Conservation (phyloP, 768 basidiomycete species). For the Hericium alpestre region DNA sequence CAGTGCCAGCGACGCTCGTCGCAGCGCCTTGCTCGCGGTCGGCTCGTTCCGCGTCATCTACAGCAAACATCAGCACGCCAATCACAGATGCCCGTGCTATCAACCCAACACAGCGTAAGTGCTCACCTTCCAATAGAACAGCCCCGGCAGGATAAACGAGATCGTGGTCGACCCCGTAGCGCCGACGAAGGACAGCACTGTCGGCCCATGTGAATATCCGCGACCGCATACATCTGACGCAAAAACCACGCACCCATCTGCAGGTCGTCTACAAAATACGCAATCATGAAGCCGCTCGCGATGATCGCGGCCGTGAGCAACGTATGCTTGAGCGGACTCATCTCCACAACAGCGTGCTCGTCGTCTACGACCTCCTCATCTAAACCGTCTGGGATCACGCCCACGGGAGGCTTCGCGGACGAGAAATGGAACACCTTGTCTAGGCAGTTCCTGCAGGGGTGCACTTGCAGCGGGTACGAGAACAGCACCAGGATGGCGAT, state of each 20-base stretch:
- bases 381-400: constrained; percentile 10
- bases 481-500: constrained; percentile 86
- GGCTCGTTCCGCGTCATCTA: constrained; percentile 65
- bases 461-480: constrained; percentile 90
- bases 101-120: no score
- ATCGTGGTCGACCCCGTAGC: constrained; percentile 95
- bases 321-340: constrained; percentile 57
- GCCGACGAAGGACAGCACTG: constrained; percentile 93
- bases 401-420: constrained; percentile 23
- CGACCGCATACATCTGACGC: background rate
- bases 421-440: constrained; percentile 73
- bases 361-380: constrained; percentile 39
- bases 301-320: constrained; percentile 62
- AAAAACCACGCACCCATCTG: constrained; percentile 48
- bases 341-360: constrained; percentile 50
- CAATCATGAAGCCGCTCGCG: constrained; percentile 53
- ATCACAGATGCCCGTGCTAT: background rate
- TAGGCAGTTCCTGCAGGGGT: constrained; percentile 85
- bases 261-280: constrained; percentile 70
- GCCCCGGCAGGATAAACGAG: constrained; percentile 88
- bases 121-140: constrained; percentile 84
- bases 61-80: background rate
- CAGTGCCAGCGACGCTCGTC: constrained; percentile 53
- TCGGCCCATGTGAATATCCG: constrained; percentile 2
- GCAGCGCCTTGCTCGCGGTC: constrained; percentile 40